A percentile compares a stretch with the other conserved stretches of the same genome.
These are phyloP conservation scores for Yamadazyma kanchanaburiensis DNA, from an alignment of 1,139 yeast genomes.

Conservation along the genomic window DNA sequence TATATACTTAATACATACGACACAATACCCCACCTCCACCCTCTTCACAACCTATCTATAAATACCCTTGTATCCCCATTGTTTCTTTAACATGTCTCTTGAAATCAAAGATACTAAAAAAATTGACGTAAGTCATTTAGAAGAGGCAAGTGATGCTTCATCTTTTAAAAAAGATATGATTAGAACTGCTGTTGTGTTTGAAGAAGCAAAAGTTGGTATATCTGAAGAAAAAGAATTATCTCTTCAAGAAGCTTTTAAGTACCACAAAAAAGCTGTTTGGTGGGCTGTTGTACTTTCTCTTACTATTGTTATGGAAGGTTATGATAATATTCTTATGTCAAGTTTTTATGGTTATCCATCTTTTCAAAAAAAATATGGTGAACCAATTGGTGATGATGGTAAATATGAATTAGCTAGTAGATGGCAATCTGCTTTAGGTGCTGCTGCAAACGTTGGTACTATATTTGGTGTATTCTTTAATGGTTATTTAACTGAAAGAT, in stretches of 20 bases:
- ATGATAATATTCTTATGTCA: conserved; percentile 20
- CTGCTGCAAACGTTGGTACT: conserved; percentile 19
- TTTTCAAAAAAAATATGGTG: conserved; percentile 19
- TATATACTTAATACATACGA: neutral
- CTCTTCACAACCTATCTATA: neutral
- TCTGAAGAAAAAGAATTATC: conserved; percentile 18
- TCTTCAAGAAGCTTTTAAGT: conserved; percentile 14
- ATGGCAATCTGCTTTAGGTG: conserved; percentile 23
- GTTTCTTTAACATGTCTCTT: too few relatives aligned
- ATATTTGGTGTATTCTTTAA: conserved; percentile 20
- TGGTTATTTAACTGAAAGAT: conserved; percentile 20
- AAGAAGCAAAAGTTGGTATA: conserved; percentile 18
- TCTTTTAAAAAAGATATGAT: conserved; percentile 13
- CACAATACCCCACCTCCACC: neutral
- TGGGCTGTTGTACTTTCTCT: conserved; percentile 22
- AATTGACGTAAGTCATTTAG: conserved; percentile 13
- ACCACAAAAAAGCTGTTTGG: conserved; percentile 18
- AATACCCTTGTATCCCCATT: neutral
- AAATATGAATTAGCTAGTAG: conserved; percentile 16
- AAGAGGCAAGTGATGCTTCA: conserved; percentile 13
- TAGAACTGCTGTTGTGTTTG: conserved; percentile 12
- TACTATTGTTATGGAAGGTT: conserved; percentile 22
- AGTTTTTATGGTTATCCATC: conserved; percentile 23
- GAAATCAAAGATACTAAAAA: conserved; percentile 7
- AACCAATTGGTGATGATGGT: conserved; percentile 14